Conservation (phyloP, 1,139 yeast genomes). For the Torulaspora globosa region DNA sequence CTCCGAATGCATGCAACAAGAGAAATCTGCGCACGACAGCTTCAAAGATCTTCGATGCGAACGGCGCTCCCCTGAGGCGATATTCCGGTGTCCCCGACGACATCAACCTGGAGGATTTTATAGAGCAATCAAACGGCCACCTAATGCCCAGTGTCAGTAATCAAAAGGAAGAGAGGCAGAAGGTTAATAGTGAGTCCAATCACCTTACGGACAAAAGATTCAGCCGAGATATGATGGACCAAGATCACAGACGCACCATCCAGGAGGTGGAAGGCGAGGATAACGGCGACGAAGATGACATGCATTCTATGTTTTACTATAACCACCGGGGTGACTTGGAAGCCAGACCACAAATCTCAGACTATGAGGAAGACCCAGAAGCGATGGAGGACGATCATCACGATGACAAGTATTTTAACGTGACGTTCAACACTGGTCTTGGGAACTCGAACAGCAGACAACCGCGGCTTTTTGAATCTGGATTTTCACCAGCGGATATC, state of each 20-base stretch:
- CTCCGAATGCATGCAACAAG: constrained; percentile 20
- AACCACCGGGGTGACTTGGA: constrained; percentile 31
- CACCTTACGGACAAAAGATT: constrained; percentile 10
- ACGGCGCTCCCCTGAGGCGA: constrained; percentile 66
- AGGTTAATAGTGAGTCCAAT: constrained; percentile 3
- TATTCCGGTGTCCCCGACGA: constrained; percentile 71
- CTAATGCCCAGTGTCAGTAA: constrained; percentile 8
- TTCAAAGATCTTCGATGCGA: constrained; percentile 64
- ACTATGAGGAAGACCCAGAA: constrained; percentile 31
- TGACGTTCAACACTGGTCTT: constrained; percentile 2
- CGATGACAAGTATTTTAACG: constrained; percentile 7
- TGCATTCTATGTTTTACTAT: constrained; percentile 36
- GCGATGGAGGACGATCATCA: constrained; percentile 37
- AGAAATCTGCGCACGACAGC: constrained; percentile 60
- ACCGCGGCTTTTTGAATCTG: constrained; percentile 5
- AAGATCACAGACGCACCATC: constrained; percentile 17
- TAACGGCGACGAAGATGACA: constrained; percentile 32
- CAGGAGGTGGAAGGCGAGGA: constrained; percentile 16
- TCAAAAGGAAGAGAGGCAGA: constrained; percentile 12
- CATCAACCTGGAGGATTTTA: constrained; percentile 59
- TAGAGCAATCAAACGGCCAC: constrained; percentile 48
- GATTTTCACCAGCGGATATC: constrained; percentile 6
- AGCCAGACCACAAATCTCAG: constrained; percentile 33
- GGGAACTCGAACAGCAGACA: constrained; percentile 7
- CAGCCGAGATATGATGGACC: constrained; percentile 13